Base-by-base conservation (phyloP, 2,329 filamentous ascomycete species). In the Ilyonectria destructans region DNA sequence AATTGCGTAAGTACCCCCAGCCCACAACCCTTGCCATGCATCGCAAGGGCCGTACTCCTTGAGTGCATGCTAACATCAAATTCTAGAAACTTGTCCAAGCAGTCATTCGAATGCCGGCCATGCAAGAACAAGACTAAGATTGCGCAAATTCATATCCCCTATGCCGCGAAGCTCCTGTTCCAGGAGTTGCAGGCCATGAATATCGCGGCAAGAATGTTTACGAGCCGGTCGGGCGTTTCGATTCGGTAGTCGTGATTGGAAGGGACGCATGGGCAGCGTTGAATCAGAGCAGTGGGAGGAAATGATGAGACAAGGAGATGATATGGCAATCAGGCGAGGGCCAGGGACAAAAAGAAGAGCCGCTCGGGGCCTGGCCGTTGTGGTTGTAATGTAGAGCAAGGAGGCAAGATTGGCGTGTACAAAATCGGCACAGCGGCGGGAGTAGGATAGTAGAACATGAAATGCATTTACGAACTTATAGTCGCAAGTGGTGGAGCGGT, bases 111-210 rank as follows among this genome's bases (percentile, higher is more conserved):
- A 82, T 99, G 96, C 83, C 90, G 96, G 63, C 94, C 96, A 37
- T 99, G 96, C 89, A 96, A 97, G 86, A 99, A 99, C 88, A 98
- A 98, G 89, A 98, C 96, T 71, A 95, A 94, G 85, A 98, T 99
- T 81, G 96, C 96, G 6, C 96, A 99, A 82, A 93, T 99, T 64
- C 94, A 98, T 81, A 97, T 99, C 72, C 96, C 96, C 0, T 99
- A 99, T 80, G 96, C 96, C 2, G 96, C 96, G 69, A 99, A 99
- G 86, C 88, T 99, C 57, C 90, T 99, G 58, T 99, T 99, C 91
- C 96, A 99, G 85, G 96, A 99, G 85, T 86, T 99, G 74, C 94
- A 95, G 79, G 92, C 95, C 57, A 99, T 99, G 96, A 98, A 98
- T 82, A 98, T 99, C 81, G 96, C 96, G 12, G 92, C 96, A 35